Base-by-base conservation (phyloP, 148 eudicot species). In the Bassia scoparia region DNA sequence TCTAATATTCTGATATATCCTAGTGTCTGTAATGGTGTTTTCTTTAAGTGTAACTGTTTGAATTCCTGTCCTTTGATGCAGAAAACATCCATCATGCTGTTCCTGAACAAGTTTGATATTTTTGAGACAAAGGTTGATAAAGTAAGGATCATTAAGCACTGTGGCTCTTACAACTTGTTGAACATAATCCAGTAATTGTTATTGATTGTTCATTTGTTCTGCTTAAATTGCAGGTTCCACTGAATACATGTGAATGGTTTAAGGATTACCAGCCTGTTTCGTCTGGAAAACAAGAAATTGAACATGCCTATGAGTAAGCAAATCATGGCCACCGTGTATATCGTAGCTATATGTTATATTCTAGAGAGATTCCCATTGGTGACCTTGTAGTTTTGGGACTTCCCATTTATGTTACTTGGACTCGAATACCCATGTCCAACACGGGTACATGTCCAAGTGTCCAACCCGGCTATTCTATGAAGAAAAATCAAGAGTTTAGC, bases 271-370 rank as follows among this genome's bases (percentile, higher is more conserved):
- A 91, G 72, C 89, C 87, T 37, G 89, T 87, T 75, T 84, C 89
- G 3, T 82, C 97, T 14, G 98, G 98, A 73, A 94, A 91, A 66
- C 96, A 94, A 87, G 98, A 94, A 77, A 84, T 84, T 35, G 98
- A 94, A 77, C 96, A 94, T 77, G 97, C 98, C 73, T 94, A 94
- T 26, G 98, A 94, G 98, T 94, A 88, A 85, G 98, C 71, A 78
- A 46, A 59, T 65, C 31, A 62, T 70, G 68, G 16, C 26, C 8
- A 62, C 44, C 35, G 29, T 68, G 59, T 33, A 60, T 50, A 35
- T 11, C 61, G 16, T 41, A 17, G 21, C 52, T 34, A 15, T 49
- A 0, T 61, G n/a, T n/a, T n/a, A n/a, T n/a, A n/a, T n/a, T n/a
- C n/a, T n/a, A n/a, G n/a, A n/a, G n/a, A n/a, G n/a, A n/a, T n/a